Conservation (phyloP, 2,329 filamentous ascomycete genomes). For the Annulohypoxylon truncatum region DNA sequence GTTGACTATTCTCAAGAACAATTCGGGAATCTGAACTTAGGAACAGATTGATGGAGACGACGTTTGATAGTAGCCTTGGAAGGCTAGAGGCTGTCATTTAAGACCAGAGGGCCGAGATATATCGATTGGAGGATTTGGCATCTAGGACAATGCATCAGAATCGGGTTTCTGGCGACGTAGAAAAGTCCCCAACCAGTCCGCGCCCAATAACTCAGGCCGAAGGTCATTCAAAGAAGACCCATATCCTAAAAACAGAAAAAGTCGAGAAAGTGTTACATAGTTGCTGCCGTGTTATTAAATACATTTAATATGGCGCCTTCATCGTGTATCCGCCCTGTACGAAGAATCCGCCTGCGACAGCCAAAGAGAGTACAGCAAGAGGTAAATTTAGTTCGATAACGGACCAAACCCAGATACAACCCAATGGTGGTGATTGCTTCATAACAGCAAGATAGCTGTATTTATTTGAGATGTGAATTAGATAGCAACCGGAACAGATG, state of each 20-base stretch:
- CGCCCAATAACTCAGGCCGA: constrained; percentile 22
- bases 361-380: constrained; percentile 69
- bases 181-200: constrained; percentile 21
- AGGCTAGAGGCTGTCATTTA: constrained; percentile 44
- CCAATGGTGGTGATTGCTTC: constrained; percentile 90
- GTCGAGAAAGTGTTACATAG: constrained; percentile 17
- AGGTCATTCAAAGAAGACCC: constrained; percentile 19
- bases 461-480: constrained; percentile 84
- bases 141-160: constrained; percentile 43
- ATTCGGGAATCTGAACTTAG: constrained; percentile 53
- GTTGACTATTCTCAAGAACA: constrained; percentile 40
- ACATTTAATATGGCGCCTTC: constrained; percentile 42
- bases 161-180: constrained; percentile 21
- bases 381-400: constrained; percentile 84
- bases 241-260: constrained; percentile 12
- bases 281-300: not conserved
- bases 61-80: constrained; percentile 46
- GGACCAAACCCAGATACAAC: constrained; percentile 92
- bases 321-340: constrained; percentile 63
- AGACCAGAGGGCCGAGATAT: constrained; percentile 47
- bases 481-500: constrained; percentile 75
- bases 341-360: constrained; percentile 58
- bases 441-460: constrained; percentile 87
- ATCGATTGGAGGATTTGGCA: constrained; percentile 46
- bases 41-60: constrained; percentile 48